Conservation (phyloP, 2,329 filamentous ascomycete genomes). For the Eutypella sp. region DNA sequence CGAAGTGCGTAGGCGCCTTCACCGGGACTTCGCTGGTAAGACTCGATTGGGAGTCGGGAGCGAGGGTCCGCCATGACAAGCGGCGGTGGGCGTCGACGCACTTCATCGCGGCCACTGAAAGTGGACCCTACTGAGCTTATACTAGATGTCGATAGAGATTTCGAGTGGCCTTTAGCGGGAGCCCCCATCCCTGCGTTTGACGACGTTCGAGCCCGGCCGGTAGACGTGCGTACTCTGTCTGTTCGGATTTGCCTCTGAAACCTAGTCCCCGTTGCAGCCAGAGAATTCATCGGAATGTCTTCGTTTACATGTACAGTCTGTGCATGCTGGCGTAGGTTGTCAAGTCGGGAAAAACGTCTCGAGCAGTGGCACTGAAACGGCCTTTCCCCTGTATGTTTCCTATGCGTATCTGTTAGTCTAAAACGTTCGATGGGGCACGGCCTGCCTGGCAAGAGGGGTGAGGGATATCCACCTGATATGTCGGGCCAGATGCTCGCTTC, state of each 20-base stretch:
- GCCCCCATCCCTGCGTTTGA: conserved; percentile 70
- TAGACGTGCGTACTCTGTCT: conserved; percentile 74
- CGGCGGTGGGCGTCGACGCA: conserved; percentile 70
- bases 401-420: conserved; percentile 34
- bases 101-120: conserved; percentile 60
- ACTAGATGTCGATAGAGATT: conserved; percentile 80
- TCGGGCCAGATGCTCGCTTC: conserved; percentile 89
- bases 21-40: conserved; percentile 59
- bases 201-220: conserved; percentile 68
- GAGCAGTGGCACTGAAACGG: conserved; percentile 96
- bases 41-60: conserved; percentile 62
- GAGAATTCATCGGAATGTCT: conserved; percentile 88
- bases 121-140: conserved; percentile 67
- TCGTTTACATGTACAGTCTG: conserved; percentile 98
- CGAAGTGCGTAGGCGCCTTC: conserved; percentile 63
- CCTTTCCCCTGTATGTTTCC: conserved; percentile 95
- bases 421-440: conserved; percentile 3
- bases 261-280: conserved; percentile 85
- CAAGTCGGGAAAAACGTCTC: conserved; percentile 84
- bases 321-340: conserved; percentile 94
- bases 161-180: conserved; percentile 75
- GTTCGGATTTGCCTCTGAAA: conserved; percentile 91
- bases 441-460: not conserved
- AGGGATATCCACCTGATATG: conserved; percentile 70
- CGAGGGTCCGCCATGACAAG: conserved; percentile 77